Evolutionary conservation across 202 grass and related monocot species (phyloP).

Genomic region (Digitaria exilis): DNA sequence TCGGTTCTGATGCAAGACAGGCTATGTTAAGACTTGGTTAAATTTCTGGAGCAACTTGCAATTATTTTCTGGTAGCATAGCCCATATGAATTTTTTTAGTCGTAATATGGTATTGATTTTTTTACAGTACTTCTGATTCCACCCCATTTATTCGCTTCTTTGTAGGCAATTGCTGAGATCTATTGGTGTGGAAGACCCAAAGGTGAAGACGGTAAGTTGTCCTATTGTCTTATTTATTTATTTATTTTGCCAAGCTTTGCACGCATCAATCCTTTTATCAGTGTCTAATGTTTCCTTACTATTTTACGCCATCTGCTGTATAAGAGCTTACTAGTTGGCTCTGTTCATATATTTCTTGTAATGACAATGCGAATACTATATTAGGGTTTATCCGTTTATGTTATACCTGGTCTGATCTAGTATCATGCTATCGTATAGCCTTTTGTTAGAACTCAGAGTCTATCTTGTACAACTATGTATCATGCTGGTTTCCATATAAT

Average conservation of each 20-base stretch:
- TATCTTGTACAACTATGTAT: conserved; percentile 19
- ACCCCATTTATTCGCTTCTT: not conserved
- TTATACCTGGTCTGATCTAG: not conserved
- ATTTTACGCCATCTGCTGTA: not conserved
- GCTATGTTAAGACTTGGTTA: not conserved
- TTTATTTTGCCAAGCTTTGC: not conserved
- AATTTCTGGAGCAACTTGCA: not conserved
- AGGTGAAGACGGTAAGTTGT: conserved; percentile 56
- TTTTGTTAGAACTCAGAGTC: not conserved
- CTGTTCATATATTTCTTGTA: not conserved
- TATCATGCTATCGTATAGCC: not conserved
- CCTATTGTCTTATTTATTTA: too few relatives aligned
- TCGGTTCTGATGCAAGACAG: not conserved
- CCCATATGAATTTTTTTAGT: not conserved
- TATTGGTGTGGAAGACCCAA: conserved; percentile 56
- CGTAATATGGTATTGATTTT: not conserved
- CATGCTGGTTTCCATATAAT: conserved; percentile 12
- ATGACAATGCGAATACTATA: not conserved
- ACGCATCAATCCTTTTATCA: conserved; percentile 2
- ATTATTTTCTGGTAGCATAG: not conserved
- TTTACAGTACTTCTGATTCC: conserved; percentile 11
- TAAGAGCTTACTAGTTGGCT: not conserved
- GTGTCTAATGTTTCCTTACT: conserved; percentile 18
- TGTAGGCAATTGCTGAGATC: conserved; percentile 50
- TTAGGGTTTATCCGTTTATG: not conserved